phyloP scores from a whole-genome alignment of 305 asterid genomes.

The Andrographis paniculata region DNA sequence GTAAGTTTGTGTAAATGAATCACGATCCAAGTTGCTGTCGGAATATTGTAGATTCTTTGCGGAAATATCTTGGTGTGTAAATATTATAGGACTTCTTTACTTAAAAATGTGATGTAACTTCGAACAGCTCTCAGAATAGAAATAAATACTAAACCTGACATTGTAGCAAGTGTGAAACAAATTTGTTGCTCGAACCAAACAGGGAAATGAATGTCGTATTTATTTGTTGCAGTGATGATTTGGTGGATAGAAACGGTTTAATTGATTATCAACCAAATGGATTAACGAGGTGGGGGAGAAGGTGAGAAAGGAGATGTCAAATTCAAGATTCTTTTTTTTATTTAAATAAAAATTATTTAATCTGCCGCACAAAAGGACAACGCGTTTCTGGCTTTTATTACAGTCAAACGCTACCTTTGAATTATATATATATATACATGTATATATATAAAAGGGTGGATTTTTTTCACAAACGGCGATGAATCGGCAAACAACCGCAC shows the following conservation, averaged over 20 bases:
- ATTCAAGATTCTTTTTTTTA: conserved; percentile 6
- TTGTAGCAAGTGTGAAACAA: no score
- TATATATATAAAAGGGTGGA: no score
- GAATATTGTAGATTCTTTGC: neutral
- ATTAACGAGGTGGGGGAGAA: neutral
- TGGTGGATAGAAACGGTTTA: no score
- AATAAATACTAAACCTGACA: neutral
- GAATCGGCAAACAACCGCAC: no score
- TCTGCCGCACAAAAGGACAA: conserved; percentile 15
- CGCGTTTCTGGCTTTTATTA: conserved; percentile 45
- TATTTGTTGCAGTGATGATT: no score
- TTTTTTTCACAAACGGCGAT: no score
- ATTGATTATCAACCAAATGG: no score
- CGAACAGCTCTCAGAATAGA: neutral
- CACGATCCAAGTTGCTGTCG: neutral
- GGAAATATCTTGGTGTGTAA: no score
- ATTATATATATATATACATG: neutral
- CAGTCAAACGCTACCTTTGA: conserved; percentile 41
- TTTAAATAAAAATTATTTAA: no score
- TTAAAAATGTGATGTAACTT: neutral
- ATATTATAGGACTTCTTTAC: neutral
- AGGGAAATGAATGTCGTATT: no score
- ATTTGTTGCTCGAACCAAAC: neutral
- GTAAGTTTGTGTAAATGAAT: no score
- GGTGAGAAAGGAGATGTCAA: conserved; percentile 14